Evolutionary conservation across 495 filamentous ascomycete species (phyloP).

Genomic region (Massariosphaeria phaeospora): DNA sequence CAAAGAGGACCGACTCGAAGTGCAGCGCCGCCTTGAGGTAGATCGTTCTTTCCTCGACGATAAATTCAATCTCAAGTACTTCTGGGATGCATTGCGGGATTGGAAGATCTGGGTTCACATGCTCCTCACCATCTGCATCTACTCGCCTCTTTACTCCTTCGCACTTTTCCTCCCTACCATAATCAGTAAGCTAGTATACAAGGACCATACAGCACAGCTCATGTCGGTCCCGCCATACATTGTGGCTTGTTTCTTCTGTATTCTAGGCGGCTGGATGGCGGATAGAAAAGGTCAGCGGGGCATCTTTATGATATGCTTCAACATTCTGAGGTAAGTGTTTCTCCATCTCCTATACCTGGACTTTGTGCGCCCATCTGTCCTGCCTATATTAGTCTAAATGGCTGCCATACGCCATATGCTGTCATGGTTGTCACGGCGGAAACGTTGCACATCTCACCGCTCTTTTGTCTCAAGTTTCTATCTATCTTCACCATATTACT

Average conservation of each 20-base stretch:
- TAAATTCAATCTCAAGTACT: slow-evolving; percentile 27
- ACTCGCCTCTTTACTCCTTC: slow-evolving; percentile 66
- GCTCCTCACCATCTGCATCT: slow-evolving; percentile 38
- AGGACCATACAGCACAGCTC: slow-evolving; percentile 32
- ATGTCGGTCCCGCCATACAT: slow-evolving; percentile 38
- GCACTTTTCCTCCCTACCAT: slow-evolving; percentile 60
- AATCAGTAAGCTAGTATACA: slow-evolving; percentile 35
- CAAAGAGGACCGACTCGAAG: slow-evolving; percentile 25
- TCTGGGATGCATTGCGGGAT: slow-evolving; percentile 27
- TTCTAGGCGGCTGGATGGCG: slow-evolving; percentile 19
- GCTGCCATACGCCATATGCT: neutral
- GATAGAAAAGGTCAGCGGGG: slow-evolving; percentile 28
- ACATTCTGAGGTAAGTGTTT: slow-evolving; percentile 32
- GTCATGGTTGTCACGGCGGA: neutral
- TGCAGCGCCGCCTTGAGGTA: slow-evolving; percentile 31
- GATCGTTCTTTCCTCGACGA: slow-evolving; percentile 30
- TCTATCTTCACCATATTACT: neutral
- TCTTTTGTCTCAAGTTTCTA: neutral
- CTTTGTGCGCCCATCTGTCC: neutral
- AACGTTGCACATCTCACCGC: slow-evolving; percentile 5
- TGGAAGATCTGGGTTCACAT: slow-evolving; percentile 37
- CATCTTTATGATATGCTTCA: slow-evolving; percentile 37
- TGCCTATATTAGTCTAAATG: neutral
- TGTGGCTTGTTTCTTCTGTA: slow-evolving; percentile 32
- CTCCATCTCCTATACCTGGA: neutral